Base-by-base conservation (phyloP, 2,329 filamentous ascomycete genomes). In the Cucurbitaria berberidis region DNA sequence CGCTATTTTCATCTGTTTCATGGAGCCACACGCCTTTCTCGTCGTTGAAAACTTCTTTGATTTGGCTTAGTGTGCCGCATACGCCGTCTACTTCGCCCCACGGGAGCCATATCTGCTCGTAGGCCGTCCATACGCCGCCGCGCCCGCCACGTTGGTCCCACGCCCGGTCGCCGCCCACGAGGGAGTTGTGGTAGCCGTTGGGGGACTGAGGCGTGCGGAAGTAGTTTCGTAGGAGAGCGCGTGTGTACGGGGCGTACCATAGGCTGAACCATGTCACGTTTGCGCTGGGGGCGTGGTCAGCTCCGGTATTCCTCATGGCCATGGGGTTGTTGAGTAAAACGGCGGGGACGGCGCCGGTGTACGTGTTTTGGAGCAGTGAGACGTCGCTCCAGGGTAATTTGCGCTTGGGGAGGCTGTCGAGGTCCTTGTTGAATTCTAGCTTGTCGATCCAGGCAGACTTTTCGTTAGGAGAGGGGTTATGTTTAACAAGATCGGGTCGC, bases 71-170 rank as follows among this genome's bases (percentile, higher is more conserved):
- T 0, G 59, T 59, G 0, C 71, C 72, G 38, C 72, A 74, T 1
- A 74, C 72, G 18, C 71, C 71, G 32, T 74, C 70, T 5, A 82
- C 73, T 21, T 82, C 80, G 6, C 74, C 74, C 70, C 81, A 82
- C 0, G 75, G 74, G 19, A 82, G 53, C 81, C 81, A 84, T 0
- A 60, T 56, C 32, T 75, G 72, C 18, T 74, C 74, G n/a, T 74
- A 69, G 11, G 77, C 78, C 0, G 81, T 82, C 82, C 82, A 85
- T 3, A 83, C 68, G 7, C 82, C 82, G 3, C 82, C 81, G n/a
- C 74, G 75, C 0, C 82, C 82, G 9, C 81, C 82, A 13, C 81
- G 76, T 48, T 73, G 65, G 59, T 84, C 79, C 79, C 80, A 81
- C 67, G 74, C 75, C 1, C 75, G 70, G 44, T 80, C 76, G 3